phyloP scores from a whole-genome alignment of 371 early-diverging fungal species.

The Mucor piriformis region DNA sequence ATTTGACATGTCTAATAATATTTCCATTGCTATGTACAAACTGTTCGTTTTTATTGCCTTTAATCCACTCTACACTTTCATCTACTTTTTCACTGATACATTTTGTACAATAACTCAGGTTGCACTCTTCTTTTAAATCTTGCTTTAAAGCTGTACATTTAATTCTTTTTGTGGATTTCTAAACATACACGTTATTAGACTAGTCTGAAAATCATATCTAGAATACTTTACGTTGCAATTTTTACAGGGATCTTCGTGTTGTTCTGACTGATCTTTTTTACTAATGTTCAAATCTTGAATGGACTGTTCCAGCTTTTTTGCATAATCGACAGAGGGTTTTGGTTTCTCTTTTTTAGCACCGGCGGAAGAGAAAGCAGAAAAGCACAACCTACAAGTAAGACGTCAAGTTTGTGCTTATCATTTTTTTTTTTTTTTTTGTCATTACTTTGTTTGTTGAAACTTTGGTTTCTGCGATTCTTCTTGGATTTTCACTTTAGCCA shows the following conservation, averaged over 20 bases:
- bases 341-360: constrained; percentile 1
- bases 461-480: constrained; percentile 16
- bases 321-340: not conserved
- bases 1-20: constrained; percentile 2
- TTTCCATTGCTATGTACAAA: constrained; percentile 9
- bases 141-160: constrained; percentile 14
- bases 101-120: constrained; percentile 7
- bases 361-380: not conserved
- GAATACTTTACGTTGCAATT: constrained; percentile 12
- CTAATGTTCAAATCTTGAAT: constrained; percentile 12
- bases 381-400: constrained; percentile 11
- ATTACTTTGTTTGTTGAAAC: constrained; percentile 29
- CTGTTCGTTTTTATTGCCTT: not conserved
- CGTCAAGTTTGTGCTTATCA: not conserved
- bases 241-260: constrained; percentile 10
- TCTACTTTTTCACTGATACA: constrained; percentile 7
- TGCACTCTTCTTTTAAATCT: not conserved
- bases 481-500: constrained; percentile 42
- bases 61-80: constrained; percentile 9
- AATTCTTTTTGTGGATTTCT: constrained; percentile 8
- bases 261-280: not conserved
- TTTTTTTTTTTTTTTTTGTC: not conserved
- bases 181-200: not conserved
- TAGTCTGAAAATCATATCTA: no score
- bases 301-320: constrained; percentile 14